phyloP scores from a whole-genome alignment of 1,284 basidiomycete species.

The Ceratobasidium sp. region DNA sequence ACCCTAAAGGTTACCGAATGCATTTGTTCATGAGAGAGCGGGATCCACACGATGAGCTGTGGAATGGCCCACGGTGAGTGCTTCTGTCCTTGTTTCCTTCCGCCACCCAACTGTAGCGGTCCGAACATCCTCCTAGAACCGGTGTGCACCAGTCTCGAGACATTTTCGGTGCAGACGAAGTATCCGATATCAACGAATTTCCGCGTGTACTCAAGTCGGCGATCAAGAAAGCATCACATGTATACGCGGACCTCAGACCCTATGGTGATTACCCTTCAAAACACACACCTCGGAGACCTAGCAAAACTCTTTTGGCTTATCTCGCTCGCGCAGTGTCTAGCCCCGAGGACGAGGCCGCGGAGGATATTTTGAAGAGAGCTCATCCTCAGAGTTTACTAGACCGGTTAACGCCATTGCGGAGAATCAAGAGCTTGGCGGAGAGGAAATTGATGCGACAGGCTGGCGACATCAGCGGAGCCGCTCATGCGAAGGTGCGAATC shows the following conservation, averaged over 20 bases:
- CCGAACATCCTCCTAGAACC: no score
- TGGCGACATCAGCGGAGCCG: slow-evolving; percentile 78
- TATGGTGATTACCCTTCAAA: slow-evolving; percentile 50
- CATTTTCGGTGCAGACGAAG: slow-evolving; percentile 82
- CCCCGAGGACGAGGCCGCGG: slow-evolving; percentile 50
- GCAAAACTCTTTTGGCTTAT: slow-evolving; percentile 63
- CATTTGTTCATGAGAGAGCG: slow-evolving; percentile 86
- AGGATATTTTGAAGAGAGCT: slow-evolving; percentile 63
- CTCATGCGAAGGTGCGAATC: slow-evolving; percentile 71
- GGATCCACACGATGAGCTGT: slow-evolving; percentile 82
- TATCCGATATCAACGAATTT: slow-evolving; percentile 62
- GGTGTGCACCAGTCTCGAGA: slow-evolving; percentile 67
- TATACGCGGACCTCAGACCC: slow-evolving; percentile 57
- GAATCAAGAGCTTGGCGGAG: slow-evolving; percentile 77
- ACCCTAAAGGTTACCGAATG: slow-evolving; percentile 85
- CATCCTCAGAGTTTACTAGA: slow-evolving; percentile 66
- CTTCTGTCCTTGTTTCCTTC: no score
- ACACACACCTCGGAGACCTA: slow-evolving; percentile 53
- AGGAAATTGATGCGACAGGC: slow-evolving; percentile 75
- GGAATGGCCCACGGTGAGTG: slow-evolving; percentile 81
- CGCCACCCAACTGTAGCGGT: no score
- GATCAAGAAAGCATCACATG: slow-evolving; percentile 53
- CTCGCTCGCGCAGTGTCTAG: slow-evolving; percentile 61
- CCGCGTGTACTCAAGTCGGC: slow-evolving; percentile 63
- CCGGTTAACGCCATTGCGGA: slow-evolving; percentile 68